Base-by-base conservation (phyloP, 805 yeast genomes). In the Starmerella roubikii region DNA sequence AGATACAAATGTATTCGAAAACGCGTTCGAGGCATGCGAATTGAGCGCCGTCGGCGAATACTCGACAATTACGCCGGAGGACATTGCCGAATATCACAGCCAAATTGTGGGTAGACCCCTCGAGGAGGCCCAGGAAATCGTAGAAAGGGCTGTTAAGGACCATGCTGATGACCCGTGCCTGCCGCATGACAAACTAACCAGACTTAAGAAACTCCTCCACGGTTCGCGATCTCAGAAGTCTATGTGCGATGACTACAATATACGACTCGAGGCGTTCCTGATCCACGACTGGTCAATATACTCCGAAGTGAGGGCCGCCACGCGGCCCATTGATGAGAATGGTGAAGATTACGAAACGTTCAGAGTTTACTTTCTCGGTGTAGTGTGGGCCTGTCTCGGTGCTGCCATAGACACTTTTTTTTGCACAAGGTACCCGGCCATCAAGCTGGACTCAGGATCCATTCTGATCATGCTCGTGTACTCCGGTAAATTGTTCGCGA, bases 401-500 rank as follows among this genome's bases (percentile, higher is more conserved):
- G 64, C 72, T 37, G 74, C 66, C 40, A 64, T 75, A 56, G 74
- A 72, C 55, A 64, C 71, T 38, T 70, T 75, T 51, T 76, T 76
- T 54, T 64, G 71, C 16, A 59, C 71, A 45, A 71, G 78, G 50
- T 58, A 64, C 44, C 83, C 84, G 5, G 51, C 68, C 4, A 64
- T 76, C 40, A 52, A 65, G 24, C 56, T 76, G 39, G 61, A 69
- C 22, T 58, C 72, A 17, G 63, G 67, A 31, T 77, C 74, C 35
- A 65, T 76, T 25, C 75, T 77, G 46, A 63, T 78, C 41, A 58
- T 78, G 49, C 65, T 78, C 2, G 74, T 65, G 55, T 81, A 82
- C 4, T 47, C 71, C 24, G 86, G 85, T 38, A 57, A 58, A 35
- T 45, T 65, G 1, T 59, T 65, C 56, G 67, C 35, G 39, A 53